Evolutionary conservation across 1,139 yeast species (phyloP).

Genomic region (Barnettozyma hawaiiensis): DNA sequence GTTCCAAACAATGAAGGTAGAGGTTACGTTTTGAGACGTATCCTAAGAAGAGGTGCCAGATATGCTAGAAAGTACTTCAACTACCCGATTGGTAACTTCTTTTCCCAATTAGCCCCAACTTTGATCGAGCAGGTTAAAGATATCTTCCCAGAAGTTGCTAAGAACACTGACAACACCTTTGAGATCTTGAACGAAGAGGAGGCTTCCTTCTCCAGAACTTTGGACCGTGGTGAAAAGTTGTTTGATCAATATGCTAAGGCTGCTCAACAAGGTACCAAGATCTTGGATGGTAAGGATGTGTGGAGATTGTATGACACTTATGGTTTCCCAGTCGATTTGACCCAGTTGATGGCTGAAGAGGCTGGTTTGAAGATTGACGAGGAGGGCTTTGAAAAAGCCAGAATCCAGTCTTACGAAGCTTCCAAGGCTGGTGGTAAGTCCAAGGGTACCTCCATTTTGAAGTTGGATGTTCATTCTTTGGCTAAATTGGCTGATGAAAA

Average conservation of each 20-base stretch:
- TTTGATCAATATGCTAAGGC: conserved; percentile 87
- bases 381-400: conserved; percentile 85
- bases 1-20: conserved; percentile 99
- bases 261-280: conserved; percentile 71
- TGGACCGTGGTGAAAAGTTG: conserved; percentile 96
- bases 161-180: conserved; percentile 67
- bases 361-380: conserved; percentile 92
- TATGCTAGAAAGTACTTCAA: conserved; percentile 94
- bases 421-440: conserved; percentile 82
- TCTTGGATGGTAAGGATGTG: conserved; percentile 86
- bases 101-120: conserved; percentile 88
- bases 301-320: conserved; percentile 99
- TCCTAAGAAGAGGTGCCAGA: conserved; percentile 95
- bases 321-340: conserved; percentile 98
- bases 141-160: conserved; percentile 84
- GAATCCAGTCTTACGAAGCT: conserved; percentile 85
- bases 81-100: conserved; percentile 91
- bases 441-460: conserved; percentile 53
- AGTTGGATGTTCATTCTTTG: conserved; percentile 86
- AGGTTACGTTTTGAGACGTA: conserved; percentile 95
- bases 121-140: conserved; percentile 83
- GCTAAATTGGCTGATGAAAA: conserved; percentile 55
- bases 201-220: conserved; percentile 85
- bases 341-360: conserved; percentile 98
- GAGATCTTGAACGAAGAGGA: conserved; percentile 96